Conservation (phyloP, 1,139 yeast genomes). For the Protomyces inundatus region DNA sequence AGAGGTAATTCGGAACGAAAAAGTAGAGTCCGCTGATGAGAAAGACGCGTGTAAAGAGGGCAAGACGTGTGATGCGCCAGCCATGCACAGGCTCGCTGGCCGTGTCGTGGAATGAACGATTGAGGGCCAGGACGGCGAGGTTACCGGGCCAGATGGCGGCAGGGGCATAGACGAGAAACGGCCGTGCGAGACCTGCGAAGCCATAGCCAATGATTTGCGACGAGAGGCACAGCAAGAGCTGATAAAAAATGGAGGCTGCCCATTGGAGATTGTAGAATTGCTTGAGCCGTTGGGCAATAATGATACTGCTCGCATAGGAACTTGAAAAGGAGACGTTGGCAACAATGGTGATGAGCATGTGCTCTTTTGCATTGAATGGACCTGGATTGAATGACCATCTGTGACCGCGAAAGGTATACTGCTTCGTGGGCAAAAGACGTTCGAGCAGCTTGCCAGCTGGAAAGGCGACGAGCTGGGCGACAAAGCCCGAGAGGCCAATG, state of each 20-base stretch:
- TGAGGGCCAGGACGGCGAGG: slow-evolving; percentile 37
- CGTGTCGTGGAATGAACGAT: slow-evolving; percentile 22
- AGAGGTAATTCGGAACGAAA: slow-evolving; percentile 55
- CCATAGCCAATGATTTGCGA: slow-evolving; percentile 53
- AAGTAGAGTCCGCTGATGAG: slow-evolving; percentile 47
- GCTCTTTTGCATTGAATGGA: slow-evolving; percentile 65
- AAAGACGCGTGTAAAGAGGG: slow-evolving; percentile 45
- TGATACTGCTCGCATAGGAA: slow-evolving; percentile 47
- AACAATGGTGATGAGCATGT: slow-evolving; percentile 57
- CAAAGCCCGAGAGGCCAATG: slow-evolving; percentile 52
- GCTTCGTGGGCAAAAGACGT: slow-evolving; percentile 47
- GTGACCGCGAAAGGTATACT: slow-evolving; percentile 42
- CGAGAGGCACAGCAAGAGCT: slow-evolving; percentile 49
- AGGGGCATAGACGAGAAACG: slow-evolving; percentile 59
- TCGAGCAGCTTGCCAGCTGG: slow-evolving; percentile 45
- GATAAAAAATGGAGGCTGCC: slow-evolving; percentile 49
- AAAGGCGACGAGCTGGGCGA: slow-evolving; percentile 47
- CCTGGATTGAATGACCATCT: slow-evolving; percentile 51
- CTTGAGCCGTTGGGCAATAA: slow-evolving; percentile 44
- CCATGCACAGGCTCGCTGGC: slow-evolving; percentile 50
- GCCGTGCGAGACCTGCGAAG: slow-evolving; percentile 56
- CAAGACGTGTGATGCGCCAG: slow-evolving; percentile 51
- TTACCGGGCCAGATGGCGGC: slow-evolving; percentile 59
- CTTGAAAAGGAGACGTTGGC: slow-evolving; percentile 53
- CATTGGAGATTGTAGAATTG: slow-evolving; percentile 44